Base-by-base conservation (phyloP, 2,329 filamentous ascomycete species). In the Microsporum canis region DNA sequence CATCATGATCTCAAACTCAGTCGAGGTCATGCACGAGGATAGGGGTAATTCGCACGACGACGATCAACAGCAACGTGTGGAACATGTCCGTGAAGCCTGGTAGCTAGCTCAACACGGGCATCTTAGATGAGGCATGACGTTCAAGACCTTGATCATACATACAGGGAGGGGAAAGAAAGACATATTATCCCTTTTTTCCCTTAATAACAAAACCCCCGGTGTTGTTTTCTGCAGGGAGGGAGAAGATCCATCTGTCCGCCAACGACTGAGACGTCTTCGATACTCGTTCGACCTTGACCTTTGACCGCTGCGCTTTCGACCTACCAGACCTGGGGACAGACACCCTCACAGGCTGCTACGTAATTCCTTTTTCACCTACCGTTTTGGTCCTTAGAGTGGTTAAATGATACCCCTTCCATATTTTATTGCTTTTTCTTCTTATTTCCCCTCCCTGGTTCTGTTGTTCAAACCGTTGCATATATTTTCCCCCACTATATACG, bases 1-100 rank as follows among this genome's bases (percentile, higher is more conserved):
- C 2, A 78, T 78, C 36, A 63, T 77, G 27, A 73, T 78, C n/a
- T 76, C 72, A 0, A 78, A 73, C 56, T 69, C 77, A 51, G 68
- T 78, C 17, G 71, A 76, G 57, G 65, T 78, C 43, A 53, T 53
- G 49, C 49, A 53, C 12, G 49, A 53, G 43, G 60, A 57, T 45
- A 59, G 47, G 17, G n/a, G 23, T 2, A 12, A 8, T 59, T 33
- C n/a, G 62, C 38, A 10, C 34, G 75, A 49, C 65, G 70, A 4
- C 72, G 77, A 23, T 23, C 17, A 23, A 63, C 75, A 8, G 71
- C 76, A 8, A 73, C 82, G 33, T 66, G 86, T 7, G 69, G 75
- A 23, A 65, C 82, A 2, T 68, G 88, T 3, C 69, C 85, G n/a
- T 31, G 38, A 41, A 41, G 43, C 23, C n/a, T 47, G 43, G 43